phyloP scores from a whole-genome alignment of 2,329 filamentous ascomycete genomes.

The Ophiognomonia clavigignenti-juglandacearum region DNA sequence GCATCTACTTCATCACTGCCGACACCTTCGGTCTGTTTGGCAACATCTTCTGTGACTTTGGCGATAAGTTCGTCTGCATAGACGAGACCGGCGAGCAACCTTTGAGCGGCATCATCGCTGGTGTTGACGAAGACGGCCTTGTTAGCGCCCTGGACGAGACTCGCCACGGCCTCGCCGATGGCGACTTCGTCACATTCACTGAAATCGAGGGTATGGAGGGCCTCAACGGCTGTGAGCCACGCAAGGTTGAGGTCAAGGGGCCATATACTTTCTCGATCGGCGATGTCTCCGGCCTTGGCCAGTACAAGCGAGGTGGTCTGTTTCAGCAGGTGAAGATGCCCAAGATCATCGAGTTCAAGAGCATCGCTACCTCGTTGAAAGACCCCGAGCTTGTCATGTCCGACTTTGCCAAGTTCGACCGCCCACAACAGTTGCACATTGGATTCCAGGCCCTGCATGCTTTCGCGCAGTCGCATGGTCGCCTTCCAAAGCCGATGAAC shows the following conservation, averaged over 20 bases:
- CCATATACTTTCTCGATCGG: slow-evolving; percentile 98
- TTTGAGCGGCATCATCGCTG: slow-evolving; percentile 81
- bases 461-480: slow-evolving; percentile 70
- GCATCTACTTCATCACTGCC: slow-evolving; percentile 82
- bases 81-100: slow-evolving; percentile 89
- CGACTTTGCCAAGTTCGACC: slow-evolving; percentile 97
- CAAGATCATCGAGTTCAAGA: slow-evolving; percentile 84
- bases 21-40: slow-evolving; percentile 95
- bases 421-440: slow-evolving; percentile 84
- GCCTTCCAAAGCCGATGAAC: slow-evolving; percentile 78
- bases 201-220: slow-evolving; percentile 90
- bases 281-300: slow-evolving; percentile 79
- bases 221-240: slow-evolving; percentile 76
- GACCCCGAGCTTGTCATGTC: slow-evolving; percentile 87
- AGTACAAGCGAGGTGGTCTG: slow-evolving; percentile 83
- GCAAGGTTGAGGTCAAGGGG: slow-evolving; percentile 89
- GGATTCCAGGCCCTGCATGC: slow-evolving; percentile 89
- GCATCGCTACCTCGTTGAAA: slow-evolving; percentile 70
- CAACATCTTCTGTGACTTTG: slow-evolving; percentile 95
- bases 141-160: slow-evolving; percentile 94
- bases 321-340: slow-evolving; percentile 99
- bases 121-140: slow-evolving; percentile 81
- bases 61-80: slow-evolving; percentile 84
- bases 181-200: slow-evolving; percentile 91
- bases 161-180: slow-evolving; percentile 90